Percentiles rank a stretch among this genome's conserved stretches.
These are phyloP conservation scores for Penicillium salamii DNA, from an alignment of 495 filamentous ascomycete genomes.

Conservation along the genomic window DNA sequence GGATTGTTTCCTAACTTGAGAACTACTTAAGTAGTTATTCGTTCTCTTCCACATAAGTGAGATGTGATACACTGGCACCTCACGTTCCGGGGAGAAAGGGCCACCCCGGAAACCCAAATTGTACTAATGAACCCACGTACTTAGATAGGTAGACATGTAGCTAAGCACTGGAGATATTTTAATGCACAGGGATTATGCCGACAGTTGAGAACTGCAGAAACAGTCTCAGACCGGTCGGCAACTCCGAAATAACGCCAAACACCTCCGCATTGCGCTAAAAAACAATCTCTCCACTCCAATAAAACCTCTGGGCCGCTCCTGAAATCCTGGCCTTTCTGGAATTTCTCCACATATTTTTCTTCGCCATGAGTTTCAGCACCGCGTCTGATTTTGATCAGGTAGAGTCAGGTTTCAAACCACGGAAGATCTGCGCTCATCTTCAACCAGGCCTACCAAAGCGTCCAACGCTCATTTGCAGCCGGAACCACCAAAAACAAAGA, in stretches of 20 bases:
- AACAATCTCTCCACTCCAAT: neutral
- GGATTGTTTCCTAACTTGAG: too few relatives aligned
- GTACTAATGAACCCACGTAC: too few relatives aligned
- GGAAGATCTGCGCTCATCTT: neutral
- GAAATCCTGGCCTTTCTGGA: neutral
- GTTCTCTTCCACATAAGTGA: too few relatives aligned
- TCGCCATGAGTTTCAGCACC: constrained; percentile 19
- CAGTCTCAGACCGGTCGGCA: neutral
- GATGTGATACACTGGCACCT: too few relatives aligned
- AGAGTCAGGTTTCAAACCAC: neutral
- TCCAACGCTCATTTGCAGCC: constrained; percentile 26
- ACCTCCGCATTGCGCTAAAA: too few relatives aligned
- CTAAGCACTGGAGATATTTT: neutral
- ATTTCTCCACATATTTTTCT: neutral
- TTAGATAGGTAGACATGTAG: too few relatives aligned
- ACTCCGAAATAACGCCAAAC: neutral
- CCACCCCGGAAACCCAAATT: neutral
- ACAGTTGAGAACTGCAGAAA: neutral
- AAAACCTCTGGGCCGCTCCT: neutral
- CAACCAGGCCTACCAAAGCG: constrained; percentile 22
- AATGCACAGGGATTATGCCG: neutral
- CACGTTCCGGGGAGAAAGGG: neutral
- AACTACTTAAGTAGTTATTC: too few relatives aligned
- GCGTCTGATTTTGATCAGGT: constrained; percentile 19
- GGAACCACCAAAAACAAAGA: constrained; percentile 36